Percentiles rank a stretch among this genome's conserved stretches.
Conservation (phyloP, 176 grass and related monocot genomes). For the Aegilops umbellulata region DNA sequence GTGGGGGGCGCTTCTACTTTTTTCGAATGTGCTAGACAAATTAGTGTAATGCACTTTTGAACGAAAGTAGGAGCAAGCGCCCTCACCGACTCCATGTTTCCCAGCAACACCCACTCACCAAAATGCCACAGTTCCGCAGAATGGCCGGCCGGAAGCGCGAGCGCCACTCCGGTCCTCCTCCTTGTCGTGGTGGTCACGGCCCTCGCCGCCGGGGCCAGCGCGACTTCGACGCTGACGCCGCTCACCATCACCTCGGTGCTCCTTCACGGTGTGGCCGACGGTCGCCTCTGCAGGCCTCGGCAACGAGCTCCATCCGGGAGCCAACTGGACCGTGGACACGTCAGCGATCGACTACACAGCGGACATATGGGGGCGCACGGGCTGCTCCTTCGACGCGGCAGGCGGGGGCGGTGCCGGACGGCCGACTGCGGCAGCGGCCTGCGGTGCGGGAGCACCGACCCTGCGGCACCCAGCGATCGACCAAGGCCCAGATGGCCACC, state of each 20-base stretch:
- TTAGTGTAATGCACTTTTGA: too few relatives aligned
- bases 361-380: constrained; percentile 9
- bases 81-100: too few relatives aligned
- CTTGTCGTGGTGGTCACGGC: neutral
- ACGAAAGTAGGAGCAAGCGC: too few relatives aligned
- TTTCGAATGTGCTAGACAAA: too few relatives aligned
- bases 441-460: too few relatives aligned
- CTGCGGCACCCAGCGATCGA: neutral
- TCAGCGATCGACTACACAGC: neutral
- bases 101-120: too few relatives aligned
- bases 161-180: neutral
- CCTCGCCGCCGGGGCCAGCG: neutral
- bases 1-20: too few relatives aligned
- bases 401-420: neutral
- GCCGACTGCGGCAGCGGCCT: neutral
- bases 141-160: too few relatives aligned
- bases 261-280: constrained; percentile 36
- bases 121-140: too few relatives aligned
- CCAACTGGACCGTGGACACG: neutral
- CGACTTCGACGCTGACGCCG: neutral
- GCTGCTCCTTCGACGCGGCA: constrained; percentile 1
- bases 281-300: neutral
- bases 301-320: neutral
- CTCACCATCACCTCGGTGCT: constrained; percentile 35
- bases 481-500: neutral